A percentile compares a stretch with the other conserved stretches of the same genome.
phyloP scores from a whole-genome alignment of 441 rosid species.

The Erodium texanum region DNA sequence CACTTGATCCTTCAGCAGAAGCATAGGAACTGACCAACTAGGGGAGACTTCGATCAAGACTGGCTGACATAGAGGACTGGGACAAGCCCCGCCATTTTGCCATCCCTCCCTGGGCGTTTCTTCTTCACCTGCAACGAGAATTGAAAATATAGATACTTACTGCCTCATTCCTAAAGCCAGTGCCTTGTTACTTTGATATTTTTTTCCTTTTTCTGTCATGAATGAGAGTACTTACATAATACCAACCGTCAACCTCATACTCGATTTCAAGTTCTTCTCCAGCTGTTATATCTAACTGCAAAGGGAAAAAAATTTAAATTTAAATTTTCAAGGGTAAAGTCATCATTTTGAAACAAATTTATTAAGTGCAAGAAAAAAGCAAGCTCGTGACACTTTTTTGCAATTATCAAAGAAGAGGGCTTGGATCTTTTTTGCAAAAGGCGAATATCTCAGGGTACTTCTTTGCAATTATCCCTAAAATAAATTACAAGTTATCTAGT shows the following conservation, averaged over 20 bases:
- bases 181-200: neutral
- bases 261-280: slow-evolving; percentile 94
- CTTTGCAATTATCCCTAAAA: too few relatives aligned
- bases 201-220: neutral
- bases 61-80: slow-evolving; percentile 92
- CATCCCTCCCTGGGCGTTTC: slow-evolving; percentile 95
- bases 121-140: slow-evolving; percentile 66
- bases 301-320: slow-evolving; percentile 20
- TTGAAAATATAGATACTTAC: neutral
- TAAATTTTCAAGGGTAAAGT: too few relatives aligned
- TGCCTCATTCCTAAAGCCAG: neutral
- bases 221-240: slow-evolving; percentile 59
- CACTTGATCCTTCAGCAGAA: neutral
- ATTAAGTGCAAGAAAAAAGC: too few relatives aligned
- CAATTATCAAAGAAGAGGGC: too few relatives aligned
- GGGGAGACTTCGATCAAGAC: slow-evolving; percentile 21
- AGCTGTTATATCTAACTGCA: slow-evolving; percentile 87
- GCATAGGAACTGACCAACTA: neutral
- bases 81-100: slow-evolving; percentile 94
- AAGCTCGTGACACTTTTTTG: too few relatives aligned
- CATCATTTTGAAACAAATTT: too few relatives aligned
- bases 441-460: too few relatives aligned
- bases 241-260: slow-evolving; percentile 98
- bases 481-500: too few relatives aligned
- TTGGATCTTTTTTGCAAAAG: too few relatives aligned